A percentile compares a stretch with the other conserved stretches of the same genome.
These are phyloP conservation scores for Ilyonectria mors-panacis DNA, from an alignment of 2,329 filamentous ascomycete species.

Conservation along the genomic window DNA sequence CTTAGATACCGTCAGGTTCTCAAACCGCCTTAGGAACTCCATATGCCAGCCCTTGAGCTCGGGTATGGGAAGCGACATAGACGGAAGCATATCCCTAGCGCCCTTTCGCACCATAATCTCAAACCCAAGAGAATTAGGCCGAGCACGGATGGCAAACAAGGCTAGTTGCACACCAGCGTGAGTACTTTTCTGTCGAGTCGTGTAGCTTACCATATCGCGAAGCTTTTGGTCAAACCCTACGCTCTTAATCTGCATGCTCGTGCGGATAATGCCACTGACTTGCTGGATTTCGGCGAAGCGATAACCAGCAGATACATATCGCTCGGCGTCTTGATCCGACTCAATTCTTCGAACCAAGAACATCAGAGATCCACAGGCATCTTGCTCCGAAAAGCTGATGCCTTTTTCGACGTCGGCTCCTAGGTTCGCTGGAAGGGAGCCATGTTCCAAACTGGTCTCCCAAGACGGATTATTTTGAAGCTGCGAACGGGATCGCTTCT, in stretches of 20 bases:
- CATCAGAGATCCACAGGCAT: too few species aligned
- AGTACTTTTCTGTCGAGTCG: conserved; percentile 61
- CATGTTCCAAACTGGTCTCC: too few species aligned
- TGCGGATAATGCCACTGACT: conserved; percentile 77
- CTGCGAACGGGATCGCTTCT: too few species aligned
- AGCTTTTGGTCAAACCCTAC: conserved; percentile 73
- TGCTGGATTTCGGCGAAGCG: conserved; percentile 81
- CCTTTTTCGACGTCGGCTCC: too few species aligned
- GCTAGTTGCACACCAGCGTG: conserved; percentile 70
- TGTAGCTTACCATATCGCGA: conserved; percentile 74
- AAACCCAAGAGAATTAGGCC: conserved; percentile 68
- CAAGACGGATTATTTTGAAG: too few species aligned
- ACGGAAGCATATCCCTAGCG: conserved; percentile 73
- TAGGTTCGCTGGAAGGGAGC: too few species aligned
- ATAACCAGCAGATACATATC: conserved; percentile 75
- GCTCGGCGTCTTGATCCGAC: too few species aligned
- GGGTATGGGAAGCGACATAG: conserved; percentile 67
- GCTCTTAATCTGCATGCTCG: conserved; percentile 80
- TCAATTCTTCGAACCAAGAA: too few species aligned
- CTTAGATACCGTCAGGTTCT: conserved; percentile 58
- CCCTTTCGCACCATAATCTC: conserved; percentile 73
- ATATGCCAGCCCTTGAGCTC: conserved; percentile 69
- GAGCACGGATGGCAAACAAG: conserved; percentile 70
- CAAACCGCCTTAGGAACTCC: conserved; percentile 67
- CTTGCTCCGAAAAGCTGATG: too few species aligned